Conservation (phyloP, 2,329 filamentous ascomycete species). For the Phialophora tarda region DNA sequence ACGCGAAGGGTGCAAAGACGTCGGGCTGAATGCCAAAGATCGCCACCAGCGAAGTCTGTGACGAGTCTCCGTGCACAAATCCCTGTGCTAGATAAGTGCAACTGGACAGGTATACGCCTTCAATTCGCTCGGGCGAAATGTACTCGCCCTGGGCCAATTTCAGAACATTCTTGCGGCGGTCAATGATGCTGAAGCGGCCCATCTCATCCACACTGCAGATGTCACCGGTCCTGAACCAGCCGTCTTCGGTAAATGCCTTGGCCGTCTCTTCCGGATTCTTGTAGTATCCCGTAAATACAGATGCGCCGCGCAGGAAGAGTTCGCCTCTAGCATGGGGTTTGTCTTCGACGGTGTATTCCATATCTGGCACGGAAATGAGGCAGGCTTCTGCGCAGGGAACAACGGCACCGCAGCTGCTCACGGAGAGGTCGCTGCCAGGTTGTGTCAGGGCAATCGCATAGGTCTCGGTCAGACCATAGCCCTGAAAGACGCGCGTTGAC, state of each 20-base stretch:
- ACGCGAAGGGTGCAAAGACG: slow-evolving; percentile 79
- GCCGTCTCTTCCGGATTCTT: slow-evolving; percentile 86
- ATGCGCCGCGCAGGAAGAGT: slow-evolving; percentile 79
- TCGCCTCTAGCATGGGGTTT: slow-evolving; percentile 90
- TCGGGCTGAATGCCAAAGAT: slow-evolving; percentile 89
- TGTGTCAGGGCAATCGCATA: slow-evolving; percentile 80
- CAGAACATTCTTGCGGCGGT: slow-evolving; percentile 98
- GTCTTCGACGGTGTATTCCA: slow-evolving; percentile 89
- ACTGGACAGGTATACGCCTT: slow-evolving; percentile 89
- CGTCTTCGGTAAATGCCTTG: slow-evolving; percentile 81
- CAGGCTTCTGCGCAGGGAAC: slow-evolving; percentile 74
- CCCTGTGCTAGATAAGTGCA: slow-evolving; percentile 77
- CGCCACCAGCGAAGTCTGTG: slow-evolving; percentile 79
- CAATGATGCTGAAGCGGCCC: slow-evolving; percentile 90
- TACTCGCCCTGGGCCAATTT: slow-evolving; percentile 98
- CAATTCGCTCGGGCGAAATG: slow-evolving; percentile 94
- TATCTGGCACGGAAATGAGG: slow-evolving; percentile 85
- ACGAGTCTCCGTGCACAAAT: slow-evolving; percentile 88
- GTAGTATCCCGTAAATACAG: slow-evolving; percentile 84
- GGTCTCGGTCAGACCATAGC: slow-evolving; percentile 92
- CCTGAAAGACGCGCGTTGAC: slow-evolving; percentile 78
- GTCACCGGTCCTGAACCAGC: slow-evolving; percentile 97
- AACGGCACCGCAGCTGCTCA: slow-evolving; percentile 81
- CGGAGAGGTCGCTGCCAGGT: slow-evolving; percentile 69
- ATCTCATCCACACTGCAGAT: slow-evolving; percentile 83